Base-by-base conservation (phyloP, 1,139 yeast genomes). In the Nakaseomyces glabratus region DNA sequence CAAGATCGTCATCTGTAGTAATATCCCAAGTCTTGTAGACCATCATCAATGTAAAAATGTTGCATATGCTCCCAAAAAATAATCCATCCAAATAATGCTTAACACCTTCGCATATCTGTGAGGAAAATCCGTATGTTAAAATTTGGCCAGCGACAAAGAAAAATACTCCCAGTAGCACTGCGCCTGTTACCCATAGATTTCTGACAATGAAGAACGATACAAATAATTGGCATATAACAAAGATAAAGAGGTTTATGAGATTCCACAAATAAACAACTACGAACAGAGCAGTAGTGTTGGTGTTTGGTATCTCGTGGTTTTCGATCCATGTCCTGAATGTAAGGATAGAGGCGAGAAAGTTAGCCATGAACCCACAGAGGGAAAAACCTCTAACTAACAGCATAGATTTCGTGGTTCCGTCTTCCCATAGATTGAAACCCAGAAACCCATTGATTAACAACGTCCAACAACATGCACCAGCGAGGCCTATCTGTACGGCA, bases 1-100 rank as follows among this genome's bases (percentile, higher is more conserved):
- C 98, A 51, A 88, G 73, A 57, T 90, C 97, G 52, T 90, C 97
- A 40, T 78, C 75, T n/a, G 97, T 90, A 36, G 90, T 80, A 73
- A 85, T 82, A 52, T 88, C 96, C 96, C 97, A 90, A 49, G 77
- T 84, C 61, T 90, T 88, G 65, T 86, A 88, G 38, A 88, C 67
- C 97, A 90, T 88, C 95, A 90, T 86, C 37, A 81, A 65, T 6
- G 94, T 71, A 51, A 85, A 82, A 34, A 85, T 57, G 55, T 82
- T 84, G 52, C 94, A 75, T 30, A 84, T 51, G 21, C 93, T 71
- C 16, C 88, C 93, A 52, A 88, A 82, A 56, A 88, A 81, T 21
- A 85, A 60, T 1, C 97, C 97, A 51, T 90, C 98, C 18, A 86
- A 68, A 55, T 88, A 90, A 58, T 90, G 98, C 31, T 77, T 73